Evolutionary conservation across 1,284 basidiomycete species (phyloP).

Genomic region (Ustilago shanxiensis): DNA sequence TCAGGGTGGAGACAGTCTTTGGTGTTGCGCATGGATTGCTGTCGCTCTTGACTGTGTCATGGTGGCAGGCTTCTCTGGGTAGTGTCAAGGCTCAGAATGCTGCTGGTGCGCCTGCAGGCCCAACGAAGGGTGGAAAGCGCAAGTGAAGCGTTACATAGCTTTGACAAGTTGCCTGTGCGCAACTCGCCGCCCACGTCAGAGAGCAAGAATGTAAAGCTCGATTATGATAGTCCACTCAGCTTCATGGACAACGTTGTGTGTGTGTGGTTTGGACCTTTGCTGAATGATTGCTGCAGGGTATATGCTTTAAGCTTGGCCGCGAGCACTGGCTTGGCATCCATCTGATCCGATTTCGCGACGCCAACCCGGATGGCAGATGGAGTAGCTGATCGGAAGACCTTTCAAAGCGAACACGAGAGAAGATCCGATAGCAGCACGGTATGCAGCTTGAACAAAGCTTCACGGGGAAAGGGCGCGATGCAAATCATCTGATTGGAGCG

Average conservation of each 20-base stretch:
- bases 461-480: not conserved
- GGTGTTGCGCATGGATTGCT: conserved; percentile 50
- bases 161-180: no score
- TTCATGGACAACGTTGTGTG: no score
- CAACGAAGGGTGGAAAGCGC: conserved; percentile 20
- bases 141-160: conserved; percentile 10
- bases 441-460: not conserved
- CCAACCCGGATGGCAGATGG: not conserved
- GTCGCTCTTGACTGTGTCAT: conserved; percentile 39
- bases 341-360: not conserved
- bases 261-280: not conserved
- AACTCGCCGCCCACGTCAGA: no score
- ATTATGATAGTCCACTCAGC: no score
- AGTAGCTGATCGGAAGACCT: conserved; percentile 1
- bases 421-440: not conserved
- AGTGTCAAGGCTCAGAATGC: conserved; percentile 27
- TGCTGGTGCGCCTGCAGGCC: not conserved
- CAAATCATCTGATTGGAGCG: no score
- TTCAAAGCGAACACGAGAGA: not conserved
- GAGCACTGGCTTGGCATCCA: not conserved
- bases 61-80: conserved; percentile 49
- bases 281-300: not conserved
- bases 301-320: not conserved
- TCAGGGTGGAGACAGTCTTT: conserved; percentile 29
- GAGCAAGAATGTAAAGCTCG: no score